Evolutionary conservation across 2,329 filamentous ascomycete genomes (phyloP), one percentile per base, ranked within the genome.

Genomic region (Dactylellina parvicollis): DNA sequence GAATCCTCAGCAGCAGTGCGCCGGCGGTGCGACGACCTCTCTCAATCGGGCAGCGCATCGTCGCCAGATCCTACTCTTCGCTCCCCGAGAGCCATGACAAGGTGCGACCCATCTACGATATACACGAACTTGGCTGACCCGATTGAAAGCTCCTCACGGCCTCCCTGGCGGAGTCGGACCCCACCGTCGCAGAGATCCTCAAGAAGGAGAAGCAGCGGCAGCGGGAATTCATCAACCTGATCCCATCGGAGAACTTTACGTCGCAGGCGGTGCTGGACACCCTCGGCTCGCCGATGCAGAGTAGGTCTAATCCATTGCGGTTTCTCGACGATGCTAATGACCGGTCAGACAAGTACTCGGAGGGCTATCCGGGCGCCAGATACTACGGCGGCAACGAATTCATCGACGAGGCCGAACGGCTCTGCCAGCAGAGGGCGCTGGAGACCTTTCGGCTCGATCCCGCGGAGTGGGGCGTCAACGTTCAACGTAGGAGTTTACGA

Each of bases 311-410:
- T 50, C 14, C 3, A 3, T 14, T 47, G 24, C 66, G 18, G 30
- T 46, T 28, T 42, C 28, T 12, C 34, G 38, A 28, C 30, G 34
- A 57, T 56, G 81, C 79, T 79, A 82, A 71, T 76, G 7, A 8
- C 32, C 2, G 36, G 26, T 16, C 36, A 74, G 70, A 74, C 83
- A 98, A 99, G 82, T 99, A 99, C 83, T 98, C 95, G 0, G 95
- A 99, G 82, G 95, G 95, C 56, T 99, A 99, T 79, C 95, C 94
- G 30, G 95, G 95, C 65, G 94, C 94, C 74, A 87, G 94, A 80
- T 98, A 98, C 84, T 98, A 98, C 80, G 94, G 94, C 60, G 94
- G 94, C 76, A 98, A 98, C 81, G 91, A 97, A 82, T 92, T 93
- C 81, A 98, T 98, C 79, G 94, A 98, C 79, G 87, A 92, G 79